These are phyloP conservation scores for Sindora glabra DNA, from an alignment of 306 rosid genomes.

Conservation along the genomic window DNA sequence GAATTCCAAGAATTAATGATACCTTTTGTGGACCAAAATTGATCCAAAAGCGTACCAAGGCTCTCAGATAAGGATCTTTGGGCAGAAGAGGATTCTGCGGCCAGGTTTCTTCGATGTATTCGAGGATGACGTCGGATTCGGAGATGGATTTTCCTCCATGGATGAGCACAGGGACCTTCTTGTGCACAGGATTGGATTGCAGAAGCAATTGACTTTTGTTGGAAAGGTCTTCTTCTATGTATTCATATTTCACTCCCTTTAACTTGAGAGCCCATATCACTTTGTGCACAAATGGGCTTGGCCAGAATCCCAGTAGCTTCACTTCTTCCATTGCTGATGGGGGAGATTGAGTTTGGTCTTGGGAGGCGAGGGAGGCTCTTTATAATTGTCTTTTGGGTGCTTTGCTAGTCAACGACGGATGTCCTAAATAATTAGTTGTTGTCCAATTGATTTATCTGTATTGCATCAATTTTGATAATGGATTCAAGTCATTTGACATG, in stretches of 20 bases:
- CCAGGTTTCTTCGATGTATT: constrained; percentile 24
- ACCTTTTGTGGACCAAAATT: constrained; percentile 16
- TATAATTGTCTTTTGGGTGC: too few relatives aligned
- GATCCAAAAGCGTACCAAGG: constrained; percentile 20
- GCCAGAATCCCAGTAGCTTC: constrained; percentile 8
- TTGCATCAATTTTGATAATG: too few relatives aligned
- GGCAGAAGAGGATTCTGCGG: constrained; percentile 18
- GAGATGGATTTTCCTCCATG: constrained; percentile 6
- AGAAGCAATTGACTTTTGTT: neutral
- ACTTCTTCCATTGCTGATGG: neutral
- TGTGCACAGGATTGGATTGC: constrained; percentile 14
- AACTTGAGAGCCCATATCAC: neutral
- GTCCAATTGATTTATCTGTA: too few relatives aligned
- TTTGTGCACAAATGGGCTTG: neutral
- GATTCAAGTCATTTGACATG: too few relatives aligned
- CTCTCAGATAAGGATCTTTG: constrained; percentile 11
- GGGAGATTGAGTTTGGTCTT: too few relatives aligned
- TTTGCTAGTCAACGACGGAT: too few relatives aligned
- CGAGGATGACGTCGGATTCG: constrained; percentile 12
- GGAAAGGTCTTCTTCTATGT: constrained; percentile 5
- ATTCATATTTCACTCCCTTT: neutral
- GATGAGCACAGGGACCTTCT: constrained; percentile 25
- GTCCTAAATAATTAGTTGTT: too few relatives aligned
- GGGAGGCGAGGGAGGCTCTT: too few relatives aligned
- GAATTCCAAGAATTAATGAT: neutral